Evolutionary conservation across 805 yeast species (phyloP).

Genomic region (Tanozyma kutaoensis): DNA sequence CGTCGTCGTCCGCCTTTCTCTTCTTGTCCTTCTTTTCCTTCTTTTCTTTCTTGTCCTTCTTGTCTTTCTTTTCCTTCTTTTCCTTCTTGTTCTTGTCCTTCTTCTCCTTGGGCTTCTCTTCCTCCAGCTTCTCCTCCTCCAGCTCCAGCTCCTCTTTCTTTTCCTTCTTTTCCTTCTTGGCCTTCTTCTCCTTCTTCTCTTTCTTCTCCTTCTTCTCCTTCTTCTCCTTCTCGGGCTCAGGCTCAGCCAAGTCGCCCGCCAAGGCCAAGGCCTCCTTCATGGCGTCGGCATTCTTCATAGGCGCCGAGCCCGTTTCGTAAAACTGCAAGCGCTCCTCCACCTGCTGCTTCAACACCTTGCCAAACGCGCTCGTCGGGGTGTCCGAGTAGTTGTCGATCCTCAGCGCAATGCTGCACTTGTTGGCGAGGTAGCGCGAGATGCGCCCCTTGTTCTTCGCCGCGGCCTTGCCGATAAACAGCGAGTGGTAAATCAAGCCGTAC

Average conservation of each 20-base stretch:
- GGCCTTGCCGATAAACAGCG: conserved; percentile 89
- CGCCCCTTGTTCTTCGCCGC: conserved; percentile 96
- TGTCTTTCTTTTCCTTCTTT: conserved; percentile 19
- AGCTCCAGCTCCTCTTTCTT: conserved; percentile 13
- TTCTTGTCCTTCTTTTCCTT: conserved; percentile 14
- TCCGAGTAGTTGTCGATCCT: conserved; percentile 97
- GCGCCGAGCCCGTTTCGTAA: conserved; percentile 92
- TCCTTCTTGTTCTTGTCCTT: conserved; percentile 19
- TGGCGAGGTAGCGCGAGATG: conserved; percentile 95
- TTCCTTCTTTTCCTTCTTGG: conserved; percentile 8
- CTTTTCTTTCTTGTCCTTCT: conserved; percentile 14
- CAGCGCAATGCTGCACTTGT: conserved; percentile 97
- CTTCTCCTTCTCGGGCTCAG: conserved; percentile 5
- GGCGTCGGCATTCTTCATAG: conserved; percentile 92
- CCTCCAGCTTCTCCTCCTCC: conserved; percentile 15
- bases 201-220: conserved; percentile 4
- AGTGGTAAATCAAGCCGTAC: conserved; percentile 90
- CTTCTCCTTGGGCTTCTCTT: too few relatives aligned
- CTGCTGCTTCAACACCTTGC: conserved; percentile 84
- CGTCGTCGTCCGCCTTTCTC: conserved; percentile 23
- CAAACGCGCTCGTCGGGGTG: conserved; percentile 82
- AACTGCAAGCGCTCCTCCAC: conserved; percentile 95
- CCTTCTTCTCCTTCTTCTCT: conserved; percentile 2
- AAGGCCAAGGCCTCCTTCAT: conserved; percentile 81
- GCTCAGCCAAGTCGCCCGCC: conserved; percentile 34